A percentile compares a stretch with the other conserved stretches of the same genome.
These are phyloP conservation scores for Trametes sp. DNA, from an alignment of 1,284 basidiomycete species.

Conservation along the genomic window DNA sequence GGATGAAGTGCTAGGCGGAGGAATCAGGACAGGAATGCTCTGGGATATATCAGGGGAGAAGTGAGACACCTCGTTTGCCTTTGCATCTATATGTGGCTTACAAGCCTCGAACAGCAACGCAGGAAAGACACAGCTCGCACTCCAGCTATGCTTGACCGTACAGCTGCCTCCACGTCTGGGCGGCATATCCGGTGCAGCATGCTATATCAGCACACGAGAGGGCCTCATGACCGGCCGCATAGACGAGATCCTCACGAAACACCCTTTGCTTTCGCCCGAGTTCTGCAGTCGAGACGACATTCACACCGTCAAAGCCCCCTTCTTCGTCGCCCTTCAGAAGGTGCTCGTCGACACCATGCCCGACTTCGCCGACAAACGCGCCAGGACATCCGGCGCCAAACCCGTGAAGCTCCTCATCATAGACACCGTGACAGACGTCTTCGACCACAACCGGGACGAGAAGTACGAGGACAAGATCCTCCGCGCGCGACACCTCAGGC, in stretches of 20 bases:
- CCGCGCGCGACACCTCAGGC: slow-evolving; percentile 73
- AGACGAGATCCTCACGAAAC: slow-evolving; percentile 58
- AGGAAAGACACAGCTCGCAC: slow-evolving; percentile 87
- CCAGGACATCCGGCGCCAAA: slow-evolving; percentile 43
- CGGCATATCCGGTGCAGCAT: slow-evolving; percentile 66
- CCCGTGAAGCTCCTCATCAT: slow-evolving; percentile 79
- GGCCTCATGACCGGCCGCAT: slow-evolving; percentile 75
- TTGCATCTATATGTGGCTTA: not conserved
- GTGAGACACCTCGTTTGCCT: slow-evolving; percentile 47
- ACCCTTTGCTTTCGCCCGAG: slow-evolving; percentile 56
- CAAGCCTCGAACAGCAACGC: slow-evolving; percentile 63
- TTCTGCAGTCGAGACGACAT: slow-evolving; percentile 69
- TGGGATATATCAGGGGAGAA: slow-evolving; percentile 92
- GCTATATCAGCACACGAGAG: slow-evolving; percentile 80
- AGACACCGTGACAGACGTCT: slow-evolving; percentile 84
- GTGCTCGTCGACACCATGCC: slow-evolving; percentile 73
- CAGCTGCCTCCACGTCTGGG: slow-evolving; percentile 67
- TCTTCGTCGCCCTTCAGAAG: slow-evolving; percentile 70
- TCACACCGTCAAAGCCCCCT: slow-evolving; percentile 66
- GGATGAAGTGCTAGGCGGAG: slow-evolving; percentile 76
- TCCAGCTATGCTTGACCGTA: slow-evolving; percentile 79
- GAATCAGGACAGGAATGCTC: slow-evolving; percentile 76
- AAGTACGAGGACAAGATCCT: slow-evolving; percentile 68
- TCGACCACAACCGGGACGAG: slow-evolving; percentile 66
- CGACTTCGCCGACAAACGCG: slow-evolving; percentile 54